Base-by-base conservation (phyloP, 2,329 filamentous ascomycete species). In the Nemania sp. region DNA sequence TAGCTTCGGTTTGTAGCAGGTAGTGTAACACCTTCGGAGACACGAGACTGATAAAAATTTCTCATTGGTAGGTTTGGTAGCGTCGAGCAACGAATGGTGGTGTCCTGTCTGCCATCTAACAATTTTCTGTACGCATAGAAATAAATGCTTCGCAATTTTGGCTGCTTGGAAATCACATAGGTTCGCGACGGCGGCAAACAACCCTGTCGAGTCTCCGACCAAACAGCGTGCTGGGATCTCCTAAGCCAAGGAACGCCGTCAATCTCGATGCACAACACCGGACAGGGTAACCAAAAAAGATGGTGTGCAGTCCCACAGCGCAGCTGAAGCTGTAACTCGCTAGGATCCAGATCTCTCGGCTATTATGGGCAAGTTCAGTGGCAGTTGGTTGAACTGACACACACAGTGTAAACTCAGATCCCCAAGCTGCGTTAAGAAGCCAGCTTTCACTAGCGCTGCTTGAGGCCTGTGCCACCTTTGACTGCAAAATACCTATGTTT, bases 231-330 rank as follows among this genome's bases (percentile, higher is more conserved):
- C 44, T 37, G 50, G 37, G 43, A 53, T 48, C 17, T 37, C 12
- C 37, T 17, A 47, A 3, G 17, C 9, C 17, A 23, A 15, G 42
- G 15, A 28, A 26, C 41, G 24, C 20, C 12, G 34, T 26, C 36
- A 28, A 14, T 15, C 26, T 50, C 26, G 51, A 39, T 20, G 17
- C 15, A 19, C 30, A 28, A 30, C 40, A 42, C 8, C 9, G 9
- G 22, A 14, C 31, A 11, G 24, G 19, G 24, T 9, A 40, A 39
- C n/a, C 30, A 23, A 31, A 23, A 14, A 31, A 17, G 6, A 19
- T 57, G 54, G 57, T 57, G 51, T 57, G 57, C 23, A 49, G 47
- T 57, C 47, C 57, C 47, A 60, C 54, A 48, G 33, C 24, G 24
- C 19, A 49, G 46, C 50, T 52, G 34, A 28, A 30, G 45, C 33